These are phyloP conservation scores for Berberis vulgaris DNA, from an alignment of 164 flowering plant species.

Conservation along the genomic window DNA sequence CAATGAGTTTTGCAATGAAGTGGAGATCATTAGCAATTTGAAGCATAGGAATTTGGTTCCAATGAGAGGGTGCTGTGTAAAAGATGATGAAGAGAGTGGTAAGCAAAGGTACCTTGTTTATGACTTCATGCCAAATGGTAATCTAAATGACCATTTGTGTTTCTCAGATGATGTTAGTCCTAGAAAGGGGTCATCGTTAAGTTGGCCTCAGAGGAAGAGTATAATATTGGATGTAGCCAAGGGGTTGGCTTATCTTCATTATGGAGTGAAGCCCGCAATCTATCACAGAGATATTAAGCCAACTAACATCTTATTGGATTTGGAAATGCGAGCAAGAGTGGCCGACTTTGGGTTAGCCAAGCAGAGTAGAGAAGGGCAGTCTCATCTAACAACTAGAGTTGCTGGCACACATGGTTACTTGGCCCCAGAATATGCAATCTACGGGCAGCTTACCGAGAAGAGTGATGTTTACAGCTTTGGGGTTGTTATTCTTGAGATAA, in stretches of 20 bases:
- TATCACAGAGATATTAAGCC: slow-evolving; percentile 75
- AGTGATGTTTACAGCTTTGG: slow-evolving; percentile 91
- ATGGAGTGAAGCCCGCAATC: slow-evolving; percentile 77
- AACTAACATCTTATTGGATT: slow-evolving; percentile 69
- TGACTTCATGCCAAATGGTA: slow-evolving; percentile 79
- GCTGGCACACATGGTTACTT: slow-evolving; percentile 88
- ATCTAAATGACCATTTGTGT: slow-evolving; percentile 54
- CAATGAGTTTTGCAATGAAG: slow-evolving; percentile 60
- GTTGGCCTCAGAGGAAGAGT: slow-evolving; percentile 67
- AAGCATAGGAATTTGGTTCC: slow-evolving; percentile 66
- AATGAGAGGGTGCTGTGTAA: slow-evolving; percentile 58
- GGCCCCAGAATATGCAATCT: slow-evolving; percentile 84
- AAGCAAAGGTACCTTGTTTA: slow-evolving; percentile 52
- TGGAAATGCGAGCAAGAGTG: slow-evolving; percentile 65
- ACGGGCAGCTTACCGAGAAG: slow-evolving; percentile 81
- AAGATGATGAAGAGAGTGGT: slow-evolving; percentile 17
- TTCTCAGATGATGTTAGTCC: slow-evolving; percentile 3
- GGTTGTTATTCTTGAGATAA: slow-evolving; percentile 61
- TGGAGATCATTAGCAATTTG: slow-evolving; percentile 66
- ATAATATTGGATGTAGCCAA: slow-evolving; percentile 73
- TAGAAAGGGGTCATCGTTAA: slow-evolving; percentile 21
- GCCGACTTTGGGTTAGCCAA: slow-evolving; percentile 80
- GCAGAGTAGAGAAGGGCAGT: slow-evolving; percentile 65
- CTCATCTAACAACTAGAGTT: slow-evolving; percentile 81
- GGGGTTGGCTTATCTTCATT: slow-evolving; percentile 72